A percentile compares a stretch with the other conserved stretches of the same genome.
Evolutionary conservation across 768 basidiomycete genomes (phyloP).

Genomic region (Termitomyces sp.): DNA sequence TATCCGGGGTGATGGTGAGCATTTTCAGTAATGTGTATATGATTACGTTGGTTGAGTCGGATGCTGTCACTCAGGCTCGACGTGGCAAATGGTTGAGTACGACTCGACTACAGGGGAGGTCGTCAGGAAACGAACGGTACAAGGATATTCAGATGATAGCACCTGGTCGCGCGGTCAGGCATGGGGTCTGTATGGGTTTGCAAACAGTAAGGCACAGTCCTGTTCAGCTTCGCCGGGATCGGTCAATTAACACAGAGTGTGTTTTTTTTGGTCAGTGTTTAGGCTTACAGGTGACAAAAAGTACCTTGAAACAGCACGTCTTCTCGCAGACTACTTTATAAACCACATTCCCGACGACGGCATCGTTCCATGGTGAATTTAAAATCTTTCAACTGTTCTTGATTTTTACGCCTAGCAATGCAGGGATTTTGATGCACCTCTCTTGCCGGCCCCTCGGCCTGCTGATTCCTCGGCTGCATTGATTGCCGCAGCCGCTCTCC

Average conservation of each 20-base stretch:
- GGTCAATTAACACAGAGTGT: not conserved
- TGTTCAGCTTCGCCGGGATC: not conserved
- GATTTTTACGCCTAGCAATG: not conserved
- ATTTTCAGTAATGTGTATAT: not conserved
- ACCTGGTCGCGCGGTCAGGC: constrained; percentile 75
- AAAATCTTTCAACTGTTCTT: not conserved
- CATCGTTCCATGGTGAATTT: constrained; percentile 59
- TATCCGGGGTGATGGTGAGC: constrained; percentile 53
- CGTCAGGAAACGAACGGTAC: constrained; percentile 49
- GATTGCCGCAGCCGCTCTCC: constrained; percentile 53
- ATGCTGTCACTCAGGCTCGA: constrained; percentile 28
- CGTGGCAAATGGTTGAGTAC: constrained; percentile 65
- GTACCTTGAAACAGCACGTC: constrained; percentile 58
- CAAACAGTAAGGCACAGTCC: constrained; percentile 49
- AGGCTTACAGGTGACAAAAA: constrained; percentile 40
- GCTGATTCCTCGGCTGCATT: constrained; percentile 71
- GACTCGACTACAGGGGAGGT: constrained; percentile 60
- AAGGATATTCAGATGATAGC: constrained; percentile 59
- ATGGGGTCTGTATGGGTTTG: constrained; percentile 68
- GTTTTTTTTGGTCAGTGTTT: constrained; percentile 42
- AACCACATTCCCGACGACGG: constrained; percentile 53
- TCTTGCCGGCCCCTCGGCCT: constrained; percentile 43
- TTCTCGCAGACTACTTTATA: constrained; percentile 57
- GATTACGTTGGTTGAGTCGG: not conserved
- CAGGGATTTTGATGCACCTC: constrained; percentile 74